Base-by-base conservation (phyloP, 129 eudicot genomes). In the Lonicera japonica region DNA sequence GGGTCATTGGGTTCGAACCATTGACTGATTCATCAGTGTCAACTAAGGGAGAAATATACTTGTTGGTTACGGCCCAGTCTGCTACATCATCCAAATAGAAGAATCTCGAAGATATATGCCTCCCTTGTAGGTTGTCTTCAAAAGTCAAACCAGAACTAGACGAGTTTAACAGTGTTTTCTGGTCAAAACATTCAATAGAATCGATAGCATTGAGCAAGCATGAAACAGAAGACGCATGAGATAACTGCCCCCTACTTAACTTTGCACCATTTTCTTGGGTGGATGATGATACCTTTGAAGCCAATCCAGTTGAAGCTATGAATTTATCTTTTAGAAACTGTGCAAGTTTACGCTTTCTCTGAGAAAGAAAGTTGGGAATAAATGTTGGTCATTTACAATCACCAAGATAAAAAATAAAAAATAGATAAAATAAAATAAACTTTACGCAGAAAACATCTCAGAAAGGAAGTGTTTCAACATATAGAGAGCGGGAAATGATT, bases 321-420 rank as follows among this genome's bases (percentile, higher is more conserved):
- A 64, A 61, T 67, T 64, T 58, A 36, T 73, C 79, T 39, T 65
- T 74, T 39, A 64, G 51, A 25, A 73, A 74, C 57, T 67, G 72
- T 70, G 67, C 72, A 56, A 71, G 75, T 68, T 80, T 80, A 19
- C 81, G 65, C 53, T 80, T 80, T 56, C 81, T 75, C 85, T 80
- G 75, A 34, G 43, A 68, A 52, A 45, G 54, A 63, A 20, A 48
- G 39, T 53, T 51, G 38, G 39, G 13, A 14, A 10, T 23, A 55
- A 50, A 5, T 7, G 18, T 17, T 60, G 36, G 36, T 58, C 13
- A 21, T 46, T 46, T 25, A 20, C 34, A 14, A 58, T n/a, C 14
- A 10, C 14, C 9, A 50, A 52, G 51, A 45, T 11, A 11, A 5
- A 63, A 24, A 24, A 29, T 5, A 68, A 46, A 34, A 59, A 4